Evolutionary conservation across 805 yeast species (phyloP), one percentile per base, ranked within the genome.

Genomic region (Lipomyces oligophaga): DNA sequence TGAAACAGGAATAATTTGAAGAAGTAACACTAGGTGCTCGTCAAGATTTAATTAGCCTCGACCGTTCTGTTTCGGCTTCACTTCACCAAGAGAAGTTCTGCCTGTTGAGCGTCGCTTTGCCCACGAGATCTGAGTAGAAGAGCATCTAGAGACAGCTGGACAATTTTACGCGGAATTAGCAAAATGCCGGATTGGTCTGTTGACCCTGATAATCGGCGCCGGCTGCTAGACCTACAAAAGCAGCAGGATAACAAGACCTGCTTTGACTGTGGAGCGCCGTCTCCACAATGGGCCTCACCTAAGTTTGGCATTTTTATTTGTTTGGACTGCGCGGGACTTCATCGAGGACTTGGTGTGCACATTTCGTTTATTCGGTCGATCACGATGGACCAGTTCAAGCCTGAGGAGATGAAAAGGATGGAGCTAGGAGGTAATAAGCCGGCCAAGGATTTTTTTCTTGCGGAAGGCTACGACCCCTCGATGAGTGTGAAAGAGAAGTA

Each of bases 281-380:
- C 89, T 64, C 98, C 98, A 7, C 98, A 93, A 67, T 93, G 98
- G 98, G 97, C 97, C 1, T 87, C 96, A 11, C 97, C 97, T 30
- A 93, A 93, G 67, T 88, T 90, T 68, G 98, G 98, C 50, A 85
- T 93, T 51, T 93, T 89, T 68, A 90, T 93, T 63, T 93, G 98
- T 67, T 76, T 93, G 33, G 99, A 93, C 65, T 93, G 98, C 72
- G 98, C 98, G 16, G 99, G 99, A 37, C 73, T 83, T 46, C 99
- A 93, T 66, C 66, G 74, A 66, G 95, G 97, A 10, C 72, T 93
- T 38, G 98, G 98, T 32, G 98, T 93, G 34, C 98, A 93, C 65
- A 81, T 93, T 47, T 89, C 97, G 34, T 93, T 93, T 71, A 97
- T 93, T 30, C 76, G 98, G 63, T 84, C 95, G 22, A 89, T 93